These are phyloP conservation scores for Lanmaoa rubissima DNA, from an alignment of 768 basidiomycete genomes.

Conservation along the genomic window DNA sequence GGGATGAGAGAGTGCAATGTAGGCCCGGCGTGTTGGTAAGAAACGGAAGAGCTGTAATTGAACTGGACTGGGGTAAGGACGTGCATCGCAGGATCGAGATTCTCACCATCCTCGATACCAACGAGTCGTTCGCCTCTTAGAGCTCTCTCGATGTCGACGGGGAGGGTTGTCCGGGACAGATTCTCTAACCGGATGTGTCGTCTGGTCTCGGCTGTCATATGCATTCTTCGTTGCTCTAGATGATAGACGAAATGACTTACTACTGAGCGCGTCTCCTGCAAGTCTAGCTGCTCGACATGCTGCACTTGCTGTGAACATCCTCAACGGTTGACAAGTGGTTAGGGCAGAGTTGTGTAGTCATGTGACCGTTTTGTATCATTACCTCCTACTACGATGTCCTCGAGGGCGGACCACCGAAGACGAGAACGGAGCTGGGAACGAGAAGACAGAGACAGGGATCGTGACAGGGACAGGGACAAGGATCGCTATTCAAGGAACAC, in stretches of 20 bases:
- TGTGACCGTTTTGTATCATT: slow-evolving; percentile 21
- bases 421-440: slow-evolving; percentile 67
- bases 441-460: slow-evolving; percentile 31
- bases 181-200: slow-evolving; percentile 48
- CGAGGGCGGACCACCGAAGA: slow-evolving; percentile 51
- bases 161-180: slow-evolving; percentile 52
- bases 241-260: slow-evolving; percentile 11
- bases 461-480: slow-evolving; percentile 36
- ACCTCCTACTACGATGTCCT: slow-evolving; percentile 52
- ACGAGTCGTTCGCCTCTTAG: slow-evolving; percentile 41
- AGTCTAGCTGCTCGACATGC: slow-evolving; percentile 21
- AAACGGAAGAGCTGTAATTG: slow-evolving; percentile 60
- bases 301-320: slow-evolving; percentile 21
- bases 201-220: slow-evolving; percentile 20
- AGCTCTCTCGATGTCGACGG: slow-evolving; percentile 52
- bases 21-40: slow-evolving; percentile 55
- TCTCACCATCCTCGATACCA: slow-evolving; percentile 43
- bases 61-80: slow-evolving; percentile 38
- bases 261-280: slow-evolving; percentile 3
- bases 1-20: slow-evolving; percentile 51
- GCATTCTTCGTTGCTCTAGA: slow-evolving; percentile 5
- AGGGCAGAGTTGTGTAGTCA: slow-evolving; percentile 14
- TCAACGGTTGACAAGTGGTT: background rate
- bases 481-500: slow-evolving; percentile 44
- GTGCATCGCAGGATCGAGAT: background rate